Percentiles rank a stretch among this genome's conserved stretches.
Evolutionary conservation across 176 grass and related monocot genomes (phyloP).

Genomic region (Eleusine indica): DNA sequence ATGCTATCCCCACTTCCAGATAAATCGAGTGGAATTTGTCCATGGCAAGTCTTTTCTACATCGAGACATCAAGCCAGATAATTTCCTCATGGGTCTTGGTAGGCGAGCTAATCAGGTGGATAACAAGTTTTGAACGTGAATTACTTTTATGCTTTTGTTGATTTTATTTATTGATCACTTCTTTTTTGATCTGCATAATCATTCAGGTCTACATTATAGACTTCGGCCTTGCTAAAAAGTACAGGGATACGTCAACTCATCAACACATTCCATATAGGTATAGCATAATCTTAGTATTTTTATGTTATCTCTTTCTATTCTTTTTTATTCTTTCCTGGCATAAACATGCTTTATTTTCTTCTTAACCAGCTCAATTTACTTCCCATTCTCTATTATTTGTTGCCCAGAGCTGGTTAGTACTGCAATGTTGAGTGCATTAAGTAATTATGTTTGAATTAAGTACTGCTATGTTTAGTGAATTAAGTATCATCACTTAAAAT

Average conservation of each 20-base stretch:
- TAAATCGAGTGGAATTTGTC: conserved; percentile 93
- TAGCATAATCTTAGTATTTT: not conserved
- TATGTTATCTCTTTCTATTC: not conserved
- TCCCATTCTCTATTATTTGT: not conserved
- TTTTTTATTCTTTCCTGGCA: not conserved
- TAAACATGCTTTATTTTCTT: conserved; percentile 23
- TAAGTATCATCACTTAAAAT: not conserved
- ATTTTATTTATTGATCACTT: conserved; percentile 36
- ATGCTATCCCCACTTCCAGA: conserved; percentile 48
- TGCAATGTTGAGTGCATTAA: not conserved
- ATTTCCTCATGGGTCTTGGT: conserved; percentile 98
- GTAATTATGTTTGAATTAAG: not conserved
- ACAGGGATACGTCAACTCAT: conserved; percentile 83
- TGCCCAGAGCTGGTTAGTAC: not conserved
- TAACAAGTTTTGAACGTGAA: not conserved
- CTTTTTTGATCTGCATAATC: conserved; percentile 14
- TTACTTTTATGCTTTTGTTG: conserved; percentile 23
- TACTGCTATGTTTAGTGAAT: not conserved
- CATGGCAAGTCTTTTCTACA: conserved; percentile 95
- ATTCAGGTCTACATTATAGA: conserved; percentile 95
- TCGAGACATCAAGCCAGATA: conserved; percentile 97
- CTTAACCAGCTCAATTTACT: conserved; percentile 7
- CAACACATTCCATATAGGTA: conserved; percentile 97
- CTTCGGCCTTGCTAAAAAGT: conserved; percentile 98
- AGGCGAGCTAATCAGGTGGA: conserved; percentile 88